Base-by-base conservation (phyloP, 176 grass and related monocot species). In the Aegilops bicornis region DNA sequence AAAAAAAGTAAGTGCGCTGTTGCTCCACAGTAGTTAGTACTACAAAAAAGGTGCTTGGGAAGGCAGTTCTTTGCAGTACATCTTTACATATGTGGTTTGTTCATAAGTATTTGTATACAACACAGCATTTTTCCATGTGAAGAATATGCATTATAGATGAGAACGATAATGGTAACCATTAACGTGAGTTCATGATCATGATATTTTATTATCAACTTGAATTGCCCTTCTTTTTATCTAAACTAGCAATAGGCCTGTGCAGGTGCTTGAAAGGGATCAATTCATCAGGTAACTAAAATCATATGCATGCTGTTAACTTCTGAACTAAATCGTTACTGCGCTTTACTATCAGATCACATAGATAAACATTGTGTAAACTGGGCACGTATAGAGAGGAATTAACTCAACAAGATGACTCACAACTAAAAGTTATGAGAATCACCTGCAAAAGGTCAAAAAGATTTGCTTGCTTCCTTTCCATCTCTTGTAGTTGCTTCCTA, bases 401-500 rank as follows among this genome's bases (percentile, higher is more conserved):
- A 22, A 85, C 77, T 72, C 3, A 3, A 47, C 8, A 50, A 80
- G 30, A 89, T 59, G 37, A 77, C 72, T 86, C 37, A 60, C 25
- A 75, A 81, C 48, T 70, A 6, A 76, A 82, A 54, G 47, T 56
- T 61, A 65, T 45, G 60, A 37, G 2, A 80, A 83, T 56, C 85
- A 99, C 97, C 92, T 99, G 90, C 70, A 99, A 63, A 39, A 96
- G 73, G 88, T 93, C 82, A 86, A 92, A 90, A 37, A 99, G 81
- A 79, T 80, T 87, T 76, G 82, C 76, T 88, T 99, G 93, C 68
- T 91, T 99, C 42, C 87, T 94, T 86, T 96, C 90, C 91, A 96
- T 99, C 30, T 96, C 94, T 68, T 85, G 60, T 87, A 99, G 92
- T 67, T 99, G 94, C 72, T 92, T 95, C 82, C 87, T 94, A 71